Evolutionary conservation across 1,139 yeast genomes (phyloP), one percentile per base, ranked within the genome.

Genomic region (Scheffersomyces titani): DNA sequence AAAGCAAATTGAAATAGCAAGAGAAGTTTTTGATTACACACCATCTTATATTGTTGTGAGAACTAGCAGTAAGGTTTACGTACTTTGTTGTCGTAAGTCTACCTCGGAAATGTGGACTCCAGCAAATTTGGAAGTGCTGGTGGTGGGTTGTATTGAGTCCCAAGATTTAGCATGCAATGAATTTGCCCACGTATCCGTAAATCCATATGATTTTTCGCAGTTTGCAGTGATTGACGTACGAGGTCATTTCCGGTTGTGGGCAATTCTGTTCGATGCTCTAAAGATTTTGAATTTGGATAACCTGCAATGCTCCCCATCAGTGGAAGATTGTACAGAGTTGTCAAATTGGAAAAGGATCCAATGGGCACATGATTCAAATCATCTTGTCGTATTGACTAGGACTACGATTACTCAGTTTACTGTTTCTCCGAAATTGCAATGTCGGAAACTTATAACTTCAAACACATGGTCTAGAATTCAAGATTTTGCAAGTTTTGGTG

Each of bases 381-480:
- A 73, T 5, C 45, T 87, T 0, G 62, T 82, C 2, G 58, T 85
- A 1, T 64, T 83, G 52, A 75, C 84, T 13, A 71, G 92, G 55
- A 76, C 84, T 0, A 76, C 76, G 19, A 59, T 85, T 1, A 71
- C 76, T 19, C 71, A 70, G 50, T 68, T 78, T 21, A 67, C 75
- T 40, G 53, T 75, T 3, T 50, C 11, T 19, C 58, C 61, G 0
- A 51, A 53, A 63, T 67, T 52, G 62, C 67, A 59, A 61, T 72
- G 60, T 44, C 65, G 47, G 72, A 81, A 68, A 56, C 74, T 61
- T 21, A 71, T 87, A 1, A 76, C 85, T 5, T 83, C 89, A 0
- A 81, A 81, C 44, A 75, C 80, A 1, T 88, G 90, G 89, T 82
- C 91, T 0, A 70, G 72, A 24, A 66, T 87, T 2, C 71, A 81